Evolutionary conservation across 106 monocot species (phyloP), one percentile per base, ranked within the genome.

Genomic region (Dioscorea zingiberensis): DNA sequence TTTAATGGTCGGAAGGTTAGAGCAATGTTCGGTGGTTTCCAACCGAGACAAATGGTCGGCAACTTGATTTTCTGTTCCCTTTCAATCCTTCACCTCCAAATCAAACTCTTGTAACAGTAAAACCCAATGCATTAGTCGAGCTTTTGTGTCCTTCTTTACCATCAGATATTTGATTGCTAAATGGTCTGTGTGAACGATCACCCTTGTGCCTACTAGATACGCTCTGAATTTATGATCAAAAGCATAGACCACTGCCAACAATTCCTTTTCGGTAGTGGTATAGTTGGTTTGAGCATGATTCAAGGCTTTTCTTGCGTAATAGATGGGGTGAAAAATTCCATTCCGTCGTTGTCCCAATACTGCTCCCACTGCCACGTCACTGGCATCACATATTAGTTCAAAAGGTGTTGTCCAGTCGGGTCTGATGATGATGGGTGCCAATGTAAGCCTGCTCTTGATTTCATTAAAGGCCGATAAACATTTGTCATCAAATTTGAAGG

Each of bases 161-260:
- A 58, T 1, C 23, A 59, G 58, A 25, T 25, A 58, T 24, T 15
- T 5, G 21, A 58, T 2, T 3, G 58, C 24, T 2, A 23, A 4
- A 59, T 59, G 59, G 25, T 59, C 22, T 7, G 22, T 58, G 21
- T 22, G 9, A 1, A 58, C 59, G 4, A 59, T 7, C 7, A 25
- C 21, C 25, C 21, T 58, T 1, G 59, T 4, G 7, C 23, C 25
- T 14, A 63, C 11, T 1, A 63, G 19, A 17, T 63, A 63, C 0
- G 63, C 16, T 2, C 63, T 16, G 22, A 63, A 63, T 44, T 63
- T 63, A 38, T n/a, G n/a, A n/a, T 63, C 63, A 18, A 38, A 46
- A 30, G 63, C 44, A 45, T 30, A 63, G 5, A 46, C 28, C 0
- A 44, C 3, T 1, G 63, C 32, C 8, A 63, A 21, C 16, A 63